Evolutionary conservation across 495 filamentous ascomycete species (phyloP).

Genomic region (Podospora fimiseda): DNA sequence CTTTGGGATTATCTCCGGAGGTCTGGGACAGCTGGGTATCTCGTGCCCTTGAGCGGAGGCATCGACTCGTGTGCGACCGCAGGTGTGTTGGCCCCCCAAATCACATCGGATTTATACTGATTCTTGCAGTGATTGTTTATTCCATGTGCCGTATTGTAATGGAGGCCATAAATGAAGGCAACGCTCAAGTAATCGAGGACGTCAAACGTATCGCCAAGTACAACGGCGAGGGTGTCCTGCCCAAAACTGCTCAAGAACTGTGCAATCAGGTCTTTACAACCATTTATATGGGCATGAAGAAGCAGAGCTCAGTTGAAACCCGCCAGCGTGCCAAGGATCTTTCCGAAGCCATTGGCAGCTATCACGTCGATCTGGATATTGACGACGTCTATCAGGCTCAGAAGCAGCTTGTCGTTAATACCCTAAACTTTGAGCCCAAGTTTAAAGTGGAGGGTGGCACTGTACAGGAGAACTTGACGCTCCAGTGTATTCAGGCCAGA

Average conservation of each 20-base stretch:
- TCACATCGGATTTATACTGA: neutral
- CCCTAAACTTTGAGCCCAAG: slow-evolving; percentile 37
- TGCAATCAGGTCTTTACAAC: slow-evolving; percentile 64
- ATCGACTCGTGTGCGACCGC: slow-evolving; percentile 60
- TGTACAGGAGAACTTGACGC: slow-evolving; percentile 42
- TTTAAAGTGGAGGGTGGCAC: slow-evolving; percentile 50
- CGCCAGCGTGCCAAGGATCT: slow-evolving; percentile 63
- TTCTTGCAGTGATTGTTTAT: slow-evolving; percentile 55
- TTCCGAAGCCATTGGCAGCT: slow-evolving; percentile 60
- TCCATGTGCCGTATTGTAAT: slow-evolving; percentile 75
- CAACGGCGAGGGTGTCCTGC: slow-evolving; percentile 44
- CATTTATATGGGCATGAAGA: slow-evolving; percentile 72
- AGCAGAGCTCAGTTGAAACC: slow-evolving; percentile 66
- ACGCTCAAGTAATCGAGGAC: slow-evolving; percentile 62
- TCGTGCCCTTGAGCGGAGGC: slow-evolving; percentile 59
- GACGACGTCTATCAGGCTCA: slow-evolving; percentile 50
- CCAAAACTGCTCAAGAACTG: slow-evolving; percentile 55
- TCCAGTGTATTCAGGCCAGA: slow-evolving; percentile 81
- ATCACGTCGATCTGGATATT: slow-evolving; percentile 73
- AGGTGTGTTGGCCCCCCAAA: slow-evolving; percentile 12
- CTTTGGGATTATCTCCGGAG: slow-evolving; percentile 82
- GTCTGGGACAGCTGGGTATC: slow-evolving; percentile 53
- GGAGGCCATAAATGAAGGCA: slow-evolving; percentile 53
- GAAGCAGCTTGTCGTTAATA: slow-evolving; percentile 27
- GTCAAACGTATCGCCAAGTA: slow-evolving; percentile 56